These are phyloP conservation scores for Nissolia schottii DNA, from an alignment of 306 rosid genomes.

Conservation along the genomic window DNA sequence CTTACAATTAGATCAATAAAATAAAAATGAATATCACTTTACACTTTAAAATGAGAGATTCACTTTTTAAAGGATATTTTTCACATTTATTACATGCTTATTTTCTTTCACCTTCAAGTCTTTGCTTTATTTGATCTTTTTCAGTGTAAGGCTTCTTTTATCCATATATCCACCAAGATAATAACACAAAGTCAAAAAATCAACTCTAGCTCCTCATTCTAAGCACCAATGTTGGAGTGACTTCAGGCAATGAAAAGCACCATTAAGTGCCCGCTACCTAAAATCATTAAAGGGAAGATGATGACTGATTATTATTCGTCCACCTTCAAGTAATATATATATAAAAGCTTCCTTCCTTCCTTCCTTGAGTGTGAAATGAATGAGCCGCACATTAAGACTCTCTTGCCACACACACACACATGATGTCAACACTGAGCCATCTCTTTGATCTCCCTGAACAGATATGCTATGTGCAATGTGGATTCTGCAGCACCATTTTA, in stretches of 20 bases:
- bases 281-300: conserved; percentile 30
- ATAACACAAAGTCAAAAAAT: not conserved
- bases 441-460: conserved; percentile 77
- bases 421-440: conserved; percentile 60
- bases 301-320: conserved; percentile 35
- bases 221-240: conserved; percentile 25
- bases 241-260: conserved; percentile 32
- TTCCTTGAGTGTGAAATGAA: conserved; percentile 23
- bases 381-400: conserved; percentile 13
- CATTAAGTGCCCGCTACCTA: conserved; percentile 8
- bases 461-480: conserved; percentile 84
- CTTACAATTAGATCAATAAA: no score
- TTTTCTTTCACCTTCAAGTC: no score
- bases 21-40: no score
- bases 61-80: no score
- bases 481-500: conserved; percentile 73
- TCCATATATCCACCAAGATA: no score
- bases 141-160: no score
- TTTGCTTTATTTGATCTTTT: no score
- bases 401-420: conserved; percentile 1
- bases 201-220: not conserved
- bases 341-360: conserved; percentile 43
- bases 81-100: no score
- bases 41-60: no score
- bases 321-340: conserved; percentile 21